Conservation (phyloP, 495 filamentous ascomycete genomes). For the Staphylotrichum longicolle region DNA sequence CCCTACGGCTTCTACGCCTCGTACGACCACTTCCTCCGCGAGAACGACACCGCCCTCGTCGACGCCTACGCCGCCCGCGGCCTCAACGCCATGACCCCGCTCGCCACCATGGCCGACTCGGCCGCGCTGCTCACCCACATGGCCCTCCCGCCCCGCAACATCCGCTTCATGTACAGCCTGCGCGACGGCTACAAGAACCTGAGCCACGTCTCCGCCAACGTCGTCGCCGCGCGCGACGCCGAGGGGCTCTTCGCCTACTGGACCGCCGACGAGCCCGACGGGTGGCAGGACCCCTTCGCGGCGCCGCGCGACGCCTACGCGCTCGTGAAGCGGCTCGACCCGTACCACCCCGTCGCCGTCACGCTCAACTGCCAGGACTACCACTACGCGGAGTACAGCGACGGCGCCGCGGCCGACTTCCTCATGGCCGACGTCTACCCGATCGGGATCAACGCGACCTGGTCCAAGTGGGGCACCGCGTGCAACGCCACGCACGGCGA, state of each 20-base stretch:
- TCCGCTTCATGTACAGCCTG: slow-evolving; percentile 55
- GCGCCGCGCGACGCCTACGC: slow-evolving; percentile 37
- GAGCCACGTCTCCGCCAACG: slow-evolving; percentile 51
- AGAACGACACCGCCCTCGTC: slow-evolving; percentile 42
- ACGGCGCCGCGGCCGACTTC: slow-evolving; percentile 61
- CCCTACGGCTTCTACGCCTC: slow-evolving; percentile 65
- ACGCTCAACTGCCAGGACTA: slow-evolving; percentile 71
- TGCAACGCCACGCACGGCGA: slow-evolving; percentile 68
- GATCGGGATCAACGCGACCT: slow-evolving; percentile 55
- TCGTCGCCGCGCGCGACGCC: slow-evolving; percentile 50
- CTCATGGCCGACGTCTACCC: slow-evolving; percentile 68
- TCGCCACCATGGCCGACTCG: slow-evolving; percentile 41
- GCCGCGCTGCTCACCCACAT: slow-evolving; percentile 53
- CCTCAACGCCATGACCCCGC: slow-evolving; percentile 44
- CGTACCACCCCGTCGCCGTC: slow-evolving; percentile 66
- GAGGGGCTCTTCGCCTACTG: slow-evolving; percentile 64
- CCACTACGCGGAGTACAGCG: slow-evolving; percentile 32
- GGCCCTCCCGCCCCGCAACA: slow-evolving; percentile 49
- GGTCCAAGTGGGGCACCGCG: slow-evolving; percentile 50
- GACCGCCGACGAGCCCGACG: slow-evolving; percentile 69
- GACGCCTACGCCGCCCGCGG: slow-evolving; percentile 50
- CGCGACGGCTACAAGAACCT: slow-evolving; percentile 59
- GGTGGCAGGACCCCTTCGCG: slow-evolving; percentile 58
- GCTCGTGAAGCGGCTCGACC: slow-evolving; percentile 57
- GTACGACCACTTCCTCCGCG: slow-evolving; percentile 55